A percentile compares a stretch with the other conserved stretches of the same genome.
These are phyloP conservation scores for Lojkania enalia DNA, from an alignment of 2,329 filamentous ascomycete genomes.

Conservation along the genomic window DNA sequence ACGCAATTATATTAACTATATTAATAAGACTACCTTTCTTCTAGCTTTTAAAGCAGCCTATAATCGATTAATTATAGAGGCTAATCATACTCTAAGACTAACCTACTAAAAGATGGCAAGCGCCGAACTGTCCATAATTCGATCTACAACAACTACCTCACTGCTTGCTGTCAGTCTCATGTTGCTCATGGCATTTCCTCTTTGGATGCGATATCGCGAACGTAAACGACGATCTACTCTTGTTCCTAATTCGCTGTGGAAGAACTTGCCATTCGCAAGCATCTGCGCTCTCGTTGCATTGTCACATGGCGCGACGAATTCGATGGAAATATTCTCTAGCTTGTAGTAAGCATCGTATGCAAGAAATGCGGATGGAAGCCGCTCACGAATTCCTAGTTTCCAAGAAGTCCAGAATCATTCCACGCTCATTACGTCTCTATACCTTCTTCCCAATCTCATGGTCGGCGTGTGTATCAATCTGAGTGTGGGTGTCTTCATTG, in stretches of 20 bases:
- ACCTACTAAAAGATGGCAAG: too few relatives aligned
- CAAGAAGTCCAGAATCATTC: slow-evolving; percentile 44
- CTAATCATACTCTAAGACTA: too few relatives aligned
- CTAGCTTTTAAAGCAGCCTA: too few relatives aligned
- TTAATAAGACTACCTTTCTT: too few relatives aligned
- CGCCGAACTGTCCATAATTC: slow-evolving; percentile 27
- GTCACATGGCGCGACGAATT: slow-evolving; percentile 41
- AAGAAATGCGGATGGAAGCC: neutral
- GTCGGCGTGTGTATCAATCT: slow-evolving; percentile 49
- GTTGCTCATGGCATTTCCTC: slow-evolving; percentile 32
- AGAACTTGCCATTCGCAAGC: slow-evolving; percentile 57
- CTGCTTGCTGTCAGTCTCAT: slow-evolving; percentile 28
- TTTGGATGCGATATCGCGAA: slow-evolving; percentile 37
- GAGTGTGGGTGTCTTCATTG: slow-evolving; percentile 51
- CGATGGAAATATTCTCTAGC: slow-evolving; percentile 45
- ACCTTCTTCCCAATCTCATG: slow-evolving; percentile 48
- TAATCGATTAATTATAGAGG: too few relatives aligned
- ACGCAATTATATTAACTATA: too few relatives aligned
- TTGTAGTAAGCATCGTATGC: slow-evolving; percentile 48
- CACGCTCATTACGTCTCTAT: slow-evolving; percentile 42
- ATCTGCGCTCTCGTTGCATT: slow-evolving; percentile 55
- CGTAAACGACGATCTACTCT: slow-evolving; percentile 24
- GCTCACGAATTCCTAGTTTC: slow-evolving; percentile 35
- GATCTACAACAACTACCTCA: slow-evolving; percentile 22
- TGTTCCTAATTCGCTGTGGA: slow-evolving; percentile 54